These are phyloP conservation scores for Arabidopsis thaliana DNA, from an alignment of 345 rosid species.

Conservation along the genomic window TAIR10.1 NC_003076.8:19643501-19644000, in stretches of 20 bases:
- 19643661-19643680: slow-evolving; percentile 56
- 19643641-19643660: slow-evolving; percentile 64
- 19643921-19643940: slow-evolving; percentile 35
- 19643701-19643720: neutral
- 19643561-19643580: slow-evolving; percentile 88
- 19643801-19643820: slow-evolving; percentile 95
- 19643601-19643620: slow-evolving; percentile 48
- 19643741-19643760: neutral
- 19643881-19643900: neutral
- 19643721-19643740: neutral
- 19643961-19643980: slow-evolving; percentile 79
- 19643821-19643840: slow-evolving; percentile 93
- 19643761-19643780: slow-evolving; percentile 57
- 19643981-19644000: slow-evolving; percentile 94
- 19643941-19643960: slow-evolving; percentile 93
- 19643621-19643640: slow-evolving; percentile 41
- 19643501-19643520: slow-evolving; percentile 86
- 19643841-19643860: slow-evolving; percentile 53
- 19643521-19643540: slow-evolving; percentile 89
- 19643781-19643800: slow-evolving; percentile 76
- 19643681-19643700: neutral
- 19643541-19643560: slow-evolving; percentile 72
- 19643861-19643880: neutral
- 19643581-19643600: slow-evolving; percentile 97
- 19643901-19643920: neutral